These are phyloP conservation scores for Knoxdaviesia proteae DNA, from an alignment of 2,329 filamentous ascomycete species.

Conservation along the genomic window DNA sequence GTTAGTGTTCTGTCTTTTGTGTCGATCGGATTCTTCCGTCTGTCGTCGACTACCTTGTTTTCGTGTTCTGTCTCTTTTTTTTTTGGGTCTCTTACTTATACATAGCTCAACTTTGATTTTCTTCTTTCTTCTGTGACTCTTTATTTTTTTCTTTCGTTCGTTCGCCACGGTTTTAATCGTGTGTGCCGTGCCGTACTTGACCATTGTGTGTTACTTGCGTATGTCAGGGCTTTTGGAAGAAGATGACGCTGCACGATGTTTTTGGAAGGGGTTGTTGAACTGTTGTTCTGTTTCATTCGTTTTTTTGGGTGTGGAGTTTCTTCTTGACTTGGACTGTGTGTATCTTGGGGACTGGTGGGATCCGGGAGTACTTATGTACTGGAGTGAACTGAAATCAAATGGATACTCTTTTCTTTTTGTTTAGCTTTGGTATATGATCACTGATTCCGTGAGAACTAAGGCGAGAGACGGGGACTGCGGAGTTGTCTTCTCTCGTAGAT, in stretches of 20 bases:
- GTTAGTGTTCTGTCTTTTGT: slow-evolving; percentile 8
- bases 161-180: background rate
- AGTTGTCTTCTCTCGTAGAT: background rate
- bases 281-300: background rate
- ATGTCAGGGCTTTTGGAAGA: no score
- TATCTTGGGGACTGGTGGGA: background rate
- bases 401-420: background rate
- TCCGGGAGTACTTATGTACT: background rate
- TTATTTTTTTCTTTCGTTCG: slow-evolving; percentile 7
- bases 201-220: no score
- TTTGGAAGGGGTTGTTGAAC: background rate
- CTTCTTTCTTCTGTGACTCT: slow-evolving; percentile 8
- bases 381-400: background rate
- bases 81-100: slow-evolving; percentile 13
- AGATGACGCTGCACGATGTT: background rate
- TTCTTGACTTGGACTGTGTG: background rate
- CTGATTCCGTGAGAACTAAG: background rate
- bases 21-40: slow-evolving; percentile 14
- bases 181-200: background rate
- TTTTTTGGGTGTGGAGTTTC: background rate
- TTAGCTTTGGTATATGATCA: background rate
- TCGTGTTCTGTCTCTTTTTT: slow-evolving; percentile 9
- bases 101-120: slow-evolving; percentile 7
- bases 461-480: background rate
- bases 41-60: slow-evolving; percentile 5